These are phyloP conservation scores for Dipteronia sinensis DNA, from an alignment of 345 rosid genomes.

Conservation along the genomic window DNA sequence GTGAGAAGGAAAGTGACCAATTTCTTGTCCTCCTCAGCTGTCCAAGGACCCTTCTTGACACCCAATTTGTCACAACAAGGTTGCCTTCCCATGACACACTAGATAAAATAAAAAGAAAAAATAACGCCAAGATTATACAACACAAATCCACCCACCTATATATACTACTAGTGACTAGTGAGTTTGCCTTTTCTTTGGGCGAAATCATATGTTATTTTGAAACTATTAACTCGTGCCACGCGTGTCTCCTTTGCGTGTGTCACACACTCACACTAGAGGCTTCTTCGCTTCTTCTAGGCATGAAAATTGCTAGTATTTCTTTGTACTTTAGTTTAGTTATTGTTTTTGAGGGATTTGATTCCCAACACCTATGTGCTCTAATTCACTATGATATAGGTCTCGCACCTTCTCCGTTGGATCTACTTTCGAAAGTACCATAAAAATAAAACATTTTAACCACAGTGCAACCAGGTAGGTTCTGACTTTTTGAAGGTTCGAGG, in stretches of 20 bases:
- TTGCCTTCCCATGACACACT: slow-evolving; percentile 56
- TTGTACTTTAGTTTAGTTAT: not conserved
- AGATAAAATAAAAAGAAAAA: not conserved
- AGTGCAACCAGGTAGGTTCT: too few species aligned
- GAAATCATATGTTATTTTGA: slow-evolving; percentile 15
- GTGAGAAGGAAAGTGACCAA: slow-evolving; percentile 60
- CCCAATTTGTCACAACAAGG: slow-evolving; percentile 73
- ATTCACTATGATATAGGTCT: too few species aligned
- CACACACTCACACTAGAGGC: slow-evolving; percentile 19
- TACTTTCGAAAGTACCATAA: too few species aligned
- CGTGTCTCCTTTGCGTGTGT: slow-evolving; percentile 18
- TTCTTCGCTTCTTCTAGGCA: not conserved
- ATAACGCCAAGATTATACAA: slow-evolving; percentile 16
- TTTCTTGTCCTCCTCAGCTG: slow-evolving; percentile 67
- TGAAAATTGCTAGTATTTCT: too few species aligned
- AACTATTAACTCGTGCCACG: slow-evolving; percentile 13
- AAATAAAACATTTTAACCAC: too few species aligned
- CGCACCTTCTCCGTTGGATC: too few species aligned
- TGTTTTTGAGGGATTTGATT: not conserved
- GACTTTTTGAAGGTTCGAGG: too few species aligned
- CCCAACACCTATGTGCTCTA: too few species aligned
- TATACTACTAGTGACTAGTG: slow-evolving; percentile 27
- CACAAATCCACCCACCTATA: slow-evolving; percentile 48
- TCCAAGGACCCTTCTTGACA: slow-evolving; percentile 81
- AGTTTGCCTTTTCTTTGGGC: slow-evolving; percentile 24